Evolutionary conservation across 495 filamentous ascomycete species (phyloP), one percentile per base, ranked within the genome.

Genomic region (Recurvomyces mirabilis): DNA sequence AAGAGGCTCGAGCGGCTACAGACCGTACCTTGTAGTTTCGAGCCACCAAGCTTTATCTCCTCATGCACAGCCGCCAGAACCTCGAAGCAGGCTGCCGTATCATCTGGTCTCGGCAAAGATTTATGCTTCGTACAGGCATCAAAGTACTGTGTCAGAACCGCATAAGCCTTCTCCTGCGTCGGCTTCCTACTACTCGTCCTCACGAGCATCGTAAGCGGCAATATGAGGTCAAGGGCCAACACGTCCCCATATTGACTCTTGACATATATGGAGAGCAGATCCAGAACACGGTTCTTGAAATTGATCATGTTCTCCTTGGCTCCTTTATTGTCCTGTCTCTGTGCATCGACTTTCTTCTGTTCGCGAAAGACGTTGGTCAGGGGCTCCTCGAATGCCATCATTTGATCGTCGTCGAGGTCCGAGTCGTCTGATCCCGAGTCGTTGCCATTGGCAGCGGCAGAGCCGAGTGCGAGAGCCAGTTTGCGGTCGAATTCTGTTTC

Each of bases 361-460:
- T 89, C 79, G 43, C 75, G 70, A 71, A 96, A 94, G 37, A 95
- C 81, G 44, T 82, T 79, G 41, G 77, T 72, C 14, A 98, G 74
- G 49, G 83, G 78, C 14, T 71, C 71, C 59, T 98, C 91, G 23
- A 96, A 65, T 11, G 77, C 78, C 64, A 94, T 80, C 91, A 98
- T 98, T 56, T 94, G 84, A 30, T 87, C 86, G 65, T 96, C 91
- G 42, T 84, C 78, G 83, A 94, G 91, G 59, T 91, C 84, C 5
- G 53, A 55, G 38, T 43, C 53, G 20, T 51, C 48, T n/a, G n/a
- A n/a, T n/a, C n/a, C n/a, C n/a, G n/a, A n/a, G 0, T 74, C 76
- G 51, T 74, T 76, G 24, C 68, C 66, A 32, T 52, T 50, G 10
- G 70, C 68, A 3, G 62, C 69, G 14, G 74, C 66, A 15, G 76